Evolutionary conservation across 2,329 filamentous ascomycete species (phyloP), one percentile per base, ranked within the genome.

Genomic region (Parastagonospora nodorum): DNA sequence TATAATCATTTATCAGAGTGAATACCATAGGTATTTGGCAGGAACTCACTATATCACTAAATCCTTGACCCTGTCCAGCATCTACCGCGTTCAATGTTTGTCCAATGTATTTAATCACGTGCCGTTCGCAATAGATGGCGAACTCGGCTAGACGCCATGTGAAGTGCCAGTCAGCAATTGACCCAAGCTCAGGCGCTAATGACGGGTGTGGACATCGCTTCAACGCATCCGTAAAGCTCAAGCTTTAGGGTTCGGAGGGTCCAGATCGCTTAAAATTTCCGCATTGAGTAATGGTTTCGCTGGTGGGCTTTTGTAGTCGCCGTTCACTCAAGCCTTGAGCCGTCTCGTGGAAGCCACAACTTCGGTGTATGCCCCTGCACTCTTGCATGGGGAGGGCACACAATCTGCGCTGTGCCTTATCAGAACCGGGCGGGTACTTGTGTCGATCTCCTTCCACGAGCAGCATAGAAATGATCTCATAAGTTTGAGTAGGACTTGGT

Each of bases 301-400:
- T 42, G 42, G 50, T 24, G 19, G 19, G 19, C 19, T 3, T 5
- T 3, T 3, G 19, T 53, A 44, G 51, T 63, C 53, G 61, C 56
- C 51, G 56, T 56, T 50, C 52, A 53, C 55, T 42, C 39, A 48
- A 39, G 36, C 50, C 50, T 40, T 51, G 58, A 41, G 44, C 53
- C 44, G 48, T 57, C 60, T 63, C 53, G 59, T 63, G 61, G 61
- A 54, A 60, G 59, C 57, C 56, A 60, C 50, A 55, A 40, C 36
- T 38, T 45, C 42, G 12, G 27, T 28, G 19, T 42, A 27, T 24
- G 30, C 28, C 35, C 40, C 40, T 47, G 49, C 31, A n/a, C 38
- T 48, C 10, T 12, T 36, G 32, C 35, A 35, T 48, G 36, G 12
- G 28, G 31, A 37, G 32, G n/a, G 11, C 10, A 44, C 14, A 33